phyloP scores from a whole-genome alignment of 2,329 filamentous ascomycete genomes.

The Amylocarpus encephaloides region DNA sequence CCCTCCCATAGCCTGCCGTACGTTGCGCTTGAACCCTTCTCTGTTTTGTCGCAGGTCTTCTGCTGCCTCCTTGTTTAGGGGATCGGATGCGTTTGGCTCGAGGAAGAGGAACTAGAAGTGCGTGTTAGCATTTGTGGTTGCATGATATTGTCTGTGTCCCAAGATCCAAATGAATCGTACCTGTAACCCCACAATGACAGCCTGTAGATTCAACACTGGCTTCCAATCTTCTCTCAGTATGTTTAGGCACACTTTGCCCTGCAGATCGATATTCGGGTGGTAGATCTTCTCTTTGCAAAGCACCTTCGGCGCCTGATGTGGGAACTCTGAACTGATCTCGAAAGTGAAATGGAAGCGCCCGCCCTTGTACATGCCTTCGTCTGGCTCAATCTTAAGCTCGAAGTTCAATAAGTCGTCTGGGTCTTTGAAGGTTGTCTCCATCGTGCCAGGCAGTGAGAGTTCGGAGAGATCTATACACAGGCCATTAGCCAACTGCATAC shows the following conservation, averaged over 20 bases:
- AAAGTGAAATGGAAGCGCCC: conserved; percentile 88
- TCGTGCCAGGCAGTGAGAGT: conserved; percentile 69
- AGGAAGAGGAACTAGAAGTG: conserved; percentile 81
- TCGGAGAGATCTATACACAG: conserved; percentile 66
- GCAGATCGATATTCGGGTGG: conserved; percentile 96
- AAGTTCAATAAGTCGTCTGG: conserved; percentile 84
- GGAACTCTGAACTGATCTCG: conserved; percentile 88
- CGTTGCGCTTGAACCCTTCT: conserved; percentile 88
- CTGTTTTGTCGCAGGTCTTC: conserved; percentile 82
- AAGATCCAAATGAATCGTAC: conserved; percentile 39
- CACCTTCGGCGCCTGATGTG: conserved; percentile 95
- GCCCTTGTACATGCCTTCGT: conserved; percentile 83
- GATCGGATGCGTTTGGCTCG: conserved; percentile 93
- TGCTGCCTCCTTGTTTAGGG: conserved; percentile 96
- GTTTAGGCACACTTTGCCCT: conserved; percentile 97
- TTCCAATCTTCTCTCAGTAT: conserved; percentile 99
- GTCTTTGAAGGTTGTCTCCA: conserved; percentile 76
- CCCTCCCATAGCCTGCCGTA: conserved; percentile 75
- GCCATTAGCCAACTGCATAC: too few relatives aligned
- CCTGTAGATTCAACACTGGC: conserved; percentile 92
- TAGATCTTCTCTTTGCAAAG: conserved; percentile 98
- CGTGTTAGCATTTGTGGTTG: conserved; percentile 3
- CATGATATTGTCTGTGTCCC: too few relatives aligned
- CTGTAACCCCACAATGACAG: conserved; percentile 90
- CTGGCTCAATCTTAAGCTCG: conserved; percentile 71